phyloP scores from a whole-genome alignment of 2,329 filamentous ascomycete genomes.

The Trichoderma simmonsii region DNA sequence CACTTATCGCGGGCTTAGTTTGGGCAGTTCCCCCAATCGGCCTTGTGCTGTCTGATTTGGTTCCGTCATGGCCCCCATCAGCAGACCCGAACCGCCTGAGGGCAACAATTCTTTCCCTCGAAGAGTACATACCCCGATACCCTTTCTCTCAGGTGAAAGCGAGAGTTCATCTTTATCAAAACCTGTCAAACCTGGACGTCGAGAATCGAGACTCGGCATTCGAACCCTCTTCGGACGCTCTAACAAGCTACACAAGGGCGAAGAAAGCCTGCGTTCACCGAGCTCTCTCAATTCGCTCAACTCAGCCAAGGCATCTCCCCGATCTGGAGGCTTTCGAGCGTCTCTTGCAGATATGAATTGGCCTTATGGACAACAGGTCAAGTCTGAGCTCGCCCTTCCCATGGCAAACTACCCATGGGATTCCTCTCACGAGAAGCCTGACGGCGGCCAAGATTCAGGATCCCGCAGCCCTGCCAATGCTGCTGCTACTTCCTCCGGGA shows the following conservation, averaged over 20 bases:
- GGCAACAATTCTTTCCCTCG: slow-evolving; percentile 18
- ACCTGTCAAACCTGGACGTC: slow-evolving; percentile 40
- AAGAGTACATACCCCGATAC: neutral
- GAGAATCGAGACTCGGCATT: slow-evolving; percentile 52
- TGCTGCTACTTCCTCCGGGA: neutral
- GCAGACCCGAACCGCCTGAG: slow-evolving; percentile 9
- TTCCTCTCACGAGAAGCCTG: neutral
- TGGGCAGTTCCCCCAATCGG: neutral
- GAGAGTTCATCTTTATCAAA: slow-evolving; percentile 38
- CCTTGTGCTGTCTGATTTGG: slow-evolving; percentile 14
- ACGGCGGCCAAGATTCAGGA: slow-evolving; percentile 19
- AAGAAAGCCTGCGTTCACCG: slow-evolving; percentile 31
- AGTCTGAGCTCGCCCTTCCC: slow-evolving; percentile 22
- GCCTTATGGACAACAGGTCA: slow-evolving; percentile 34
- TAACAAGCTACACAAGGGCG: slow-evolving; percentile 36
- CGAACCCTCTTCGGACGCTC: slow-evolving; percentile 50
- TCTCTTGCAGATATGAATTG: slow-evolving; percentile 47
- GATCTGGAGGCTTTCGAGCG: slow-evolving; percentile 41
- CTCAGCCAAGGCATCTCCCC: slow-evolving; percentile 28
- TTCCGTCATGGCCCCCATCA: slow-evolving; percentile 27
- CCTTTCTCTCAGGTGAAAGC: slow-evolving; percentile 14
- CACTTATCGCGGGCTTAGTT: too few relatives aligned
- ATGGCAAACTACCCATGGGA: slow-evolving; percentile 9
- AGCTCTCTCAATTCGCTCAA: slow-evolving; percentile 2
- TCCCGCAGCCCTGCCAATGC: slow-evolving; percentile 12